Conservation (phyloP, 2,329 filamentous ascomycete genomes). For the Trichoderma sp. region DNA sequence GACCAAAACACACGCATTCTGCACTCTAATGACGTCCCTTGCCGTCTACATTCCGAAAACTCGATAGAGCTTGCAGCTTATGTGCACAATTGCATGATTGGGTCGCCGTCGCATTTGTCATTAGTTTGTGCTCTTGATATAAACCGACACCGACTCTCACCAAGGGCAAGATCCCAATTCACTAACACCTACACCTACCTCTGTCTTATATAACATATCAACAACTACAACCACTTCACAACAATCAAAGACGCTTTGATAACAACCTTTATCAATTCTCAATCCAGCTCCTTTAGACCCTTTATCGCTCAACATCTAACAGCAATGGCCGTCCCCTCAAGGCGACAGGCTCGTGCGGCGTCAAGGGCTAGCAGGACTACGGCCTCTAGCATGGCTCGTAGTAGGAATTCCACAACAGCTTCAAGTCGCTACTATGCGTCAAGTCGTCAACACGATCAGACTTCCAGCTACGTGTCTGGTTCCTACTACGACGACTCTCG, state of each 20-base stretch:
- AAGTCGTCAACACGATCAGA: constrained; percentile 15
- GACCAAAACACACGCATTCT: constrained; percentile 9
- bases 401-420: constrained; percentile 14
- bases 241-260: neutral
- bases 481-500: constrained; percentile 18
- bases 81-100: constrained; percentile 17
- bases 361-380: constrained; percentile 9
- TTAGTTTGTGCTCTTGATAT: constrained; percentile 4
- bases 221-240: neutral
- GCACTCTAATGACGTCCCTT: constrained; percentile 12
- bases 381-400: constrained; percentile 17
- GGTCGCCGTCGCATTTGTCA: neutral
- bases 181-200: neutral
- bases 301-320: neutral
- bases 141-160: constrained; percentile 18
- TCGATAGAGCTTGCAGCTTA: constrained; percentile 20
- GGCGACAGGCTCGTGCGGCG: constrained; percentile 14
- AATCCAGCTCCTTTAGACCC: neutral
- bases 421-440: constrained; percentile 17
- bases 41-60: neutral
- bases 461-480: constrained; percentile 16
- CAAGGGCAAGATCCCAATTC: neutral
- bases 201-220: neutral
- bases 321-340: constrained; percentile 15
- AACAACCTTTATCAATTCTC: neutral